These are phyloP conservation scores for Paraphoma sp. DNA, from an alignment of 2,329 filamentous ascomycete species.

Conservation along the genomic window DNA sequence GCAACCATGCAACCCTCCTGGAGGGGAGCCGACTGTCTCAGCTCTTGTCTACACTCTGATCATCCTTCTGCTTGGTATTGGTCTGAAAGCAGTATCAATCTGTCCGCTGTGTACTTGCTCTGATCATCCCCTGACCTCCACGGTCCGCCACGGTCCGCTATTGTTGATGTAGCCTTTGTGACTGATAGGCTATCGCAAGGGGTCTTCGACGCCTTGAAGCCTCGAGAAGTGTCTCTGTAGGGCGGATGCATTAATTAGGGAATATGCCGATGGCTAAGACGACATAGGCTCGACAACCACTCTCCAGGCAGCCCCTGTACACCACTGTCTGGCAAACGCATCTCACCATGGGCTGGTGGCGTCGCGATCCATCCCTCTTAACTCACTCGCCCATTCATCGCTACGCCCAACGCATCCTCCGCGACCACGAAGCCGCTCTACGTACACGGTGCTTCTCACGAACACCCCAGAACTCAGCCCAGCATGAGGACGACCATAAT, in stretches of 20 bases:
- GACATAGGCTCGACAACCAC: background rate
- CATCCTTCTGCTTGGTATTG: background rate
- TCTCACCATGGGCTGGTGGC: conserved; percentile 37
- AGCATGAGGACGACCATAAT: conserved; percentile 29
- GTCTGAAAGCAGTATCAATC: background rate
- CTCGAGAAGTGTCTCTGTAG: conserved; percentile 6
- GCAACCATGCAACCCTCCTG: conserved; percentile 16
- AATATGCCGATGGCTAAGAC: background rate
- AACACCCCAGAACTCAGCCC: conserved; percentile 20
- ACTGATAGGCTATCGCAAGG: conserved; percentile 8
- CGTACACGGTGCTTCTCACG: conserved; percentile 39
- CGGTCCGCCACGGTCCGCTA: background rate
- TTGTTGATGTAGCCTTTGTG: background rate
- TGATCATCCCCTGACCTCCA: no score
- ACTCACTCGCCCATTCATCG: conserved; percentile 28
- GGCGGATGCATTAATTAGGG: background rate
- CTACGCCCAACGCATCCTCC: conserved; percentile 27
- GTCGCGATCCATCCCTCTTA: conserved; percentile 33
- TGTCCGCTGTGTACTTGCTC: no score
- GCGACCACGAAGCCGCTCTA: conserved; percentile 30
- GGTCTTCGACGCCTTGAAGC: conserved; percentile 10
- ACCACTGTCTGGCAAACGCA: background rate
- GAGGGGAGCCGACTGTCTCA: conserved; percentile 1
- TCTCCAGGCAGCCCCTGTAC: background rate
- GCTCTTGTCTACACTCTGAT: conserved; percentile 1